Evolutionary conservation across 768 basidiomycete species (phyloP).

Genomic region (Strobilomyces confusus): DNA sequence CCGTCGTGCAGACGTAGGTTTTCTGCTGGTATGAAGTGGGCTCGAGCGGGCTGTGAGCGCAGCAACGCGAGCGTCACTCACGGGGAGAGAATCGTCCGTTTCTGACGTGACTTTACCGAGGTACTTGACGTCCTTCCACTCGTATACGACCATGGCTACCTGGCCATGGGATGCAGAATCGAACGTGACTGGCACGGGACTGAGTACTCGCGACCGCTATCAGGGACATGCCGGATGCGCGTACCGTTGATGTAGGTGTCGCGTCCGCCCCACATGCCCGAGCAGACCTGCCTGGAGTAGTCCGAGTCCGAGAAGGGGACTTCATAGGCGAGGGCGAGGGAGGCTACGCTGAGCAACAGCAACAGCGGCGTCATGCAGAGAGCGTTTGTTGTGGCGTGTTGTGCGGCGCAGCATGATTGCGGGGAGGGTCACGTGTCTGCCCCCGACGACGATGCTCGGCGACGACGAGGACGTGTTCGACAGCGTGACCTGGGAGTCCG

Average conservation of each 20-base stretch:
- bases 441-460: conserved; percentile 55
- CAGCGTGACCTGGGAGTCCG: conserved; percentile 87
- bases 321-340: conserved; percentile 48
- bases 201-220: conserved; percentile 17
- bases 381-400: conserved; percentile 30
- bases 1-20: conserved; percentile 90
- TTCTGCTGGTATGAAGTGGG: conserved; percentile 53
- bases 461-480: conserved; percentile 91
- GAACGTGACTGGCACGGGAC: conserved; percentile 61
- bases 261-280: conserved; percentile 86
- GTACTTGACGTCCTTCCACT: conserved; percentile 86
- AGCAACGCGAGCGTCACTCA: conserved; percentile 38
- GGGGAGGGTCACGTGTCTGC: conserved; percentile 16
- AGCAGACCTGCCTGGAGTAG: conserved; percentile 86
- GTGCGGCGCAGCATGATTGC: conserved; percentile 7
- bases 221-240: conserved; percentile 11
- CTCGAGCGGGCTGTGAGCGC: conserved; percentile 15
- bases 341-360: conserved; percentile 30
- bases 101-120: conserved; percentile 68
- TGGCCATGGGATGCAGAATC: conserved; percentile 74
- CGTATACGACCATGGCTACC: conserved; percentile 92
- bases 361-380: conserved; percentile 26
- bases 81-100: conserved; percentile 55
- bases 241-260: conserved; percentile 82
- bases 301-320: conserved; percentile 71